Conservation (phyloP, 768 basidiomycete genomes). For the Trametes gibbosa region DNA sequence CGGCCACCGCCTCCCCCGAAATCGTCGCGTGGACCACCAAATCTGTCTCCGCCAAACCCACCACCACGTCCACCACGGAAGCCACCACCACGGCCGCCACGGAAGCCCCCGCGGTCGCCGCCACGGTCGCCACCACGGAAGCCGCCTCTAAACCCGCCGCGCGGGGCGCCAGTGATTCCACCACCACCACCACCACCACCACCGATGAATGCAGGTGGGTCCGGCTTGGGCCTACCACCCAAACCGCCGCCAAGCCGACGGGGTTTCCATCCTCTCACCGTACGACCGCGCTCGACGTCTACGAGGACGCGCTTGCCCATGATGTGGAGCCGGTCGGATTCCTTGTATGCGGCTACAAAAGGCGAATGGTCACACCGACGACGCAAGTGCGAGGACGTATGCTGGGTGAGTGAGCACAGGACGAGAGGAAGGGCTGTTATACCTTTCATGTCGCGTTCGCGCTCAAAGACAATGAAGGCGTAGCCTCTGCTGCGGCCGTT, state of each 20-base stretch:
- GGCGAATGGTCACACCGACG: constrained; percentile 19
- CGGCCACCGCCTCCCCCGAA: constrained; percentile 38
- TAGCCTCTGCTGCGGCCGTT: constrained; percentile 87
- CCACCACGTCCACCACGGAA: constrained; percentile 27
- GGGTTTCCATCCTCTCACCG: constrained; percentile 98
- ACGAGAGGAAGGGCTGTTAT: constrained; percentile 18
- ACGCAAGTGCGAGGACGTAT: constrained; percentile 16
- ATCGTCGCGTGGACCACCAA: constrained; percentile 37
- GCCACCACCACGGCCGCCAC: constrained; percentile 38
- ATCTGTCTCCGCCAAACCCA: constrained; percentile 33
- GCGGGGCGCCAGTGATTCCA: constrained; percentile 34
- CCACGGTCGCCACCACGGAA: constrained; percentile 33
- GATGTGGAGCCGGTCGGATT: constrained; percentile 94
- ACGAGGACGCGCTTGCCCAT: constrained; percentile 96
- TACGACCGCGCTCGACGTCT: constrained; percentile 96
- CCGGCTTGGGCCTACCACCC: constrained; percentile 94
- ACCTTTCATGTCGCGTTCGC: constrained; percentile 99
- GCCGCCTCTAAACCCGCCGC: constrained; percentile 32
- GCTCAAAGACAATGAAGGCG: constrained; percentile 96
- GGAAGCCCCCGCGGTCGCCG: constrained; percentile 29
- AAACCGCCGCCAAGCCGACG: constrained; percentile 95
- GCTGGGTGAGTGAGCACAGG: constrained; percentile 24
- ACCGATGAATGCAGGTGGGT: constrained; percentile 33
- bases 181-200: constrained; percentile 14
- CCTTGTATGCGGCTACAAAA: constrained; percentile 86